Evolutionary conservation across 306 rosid species (phyloP).

Genomic region (Medicago arabica): DNA sequence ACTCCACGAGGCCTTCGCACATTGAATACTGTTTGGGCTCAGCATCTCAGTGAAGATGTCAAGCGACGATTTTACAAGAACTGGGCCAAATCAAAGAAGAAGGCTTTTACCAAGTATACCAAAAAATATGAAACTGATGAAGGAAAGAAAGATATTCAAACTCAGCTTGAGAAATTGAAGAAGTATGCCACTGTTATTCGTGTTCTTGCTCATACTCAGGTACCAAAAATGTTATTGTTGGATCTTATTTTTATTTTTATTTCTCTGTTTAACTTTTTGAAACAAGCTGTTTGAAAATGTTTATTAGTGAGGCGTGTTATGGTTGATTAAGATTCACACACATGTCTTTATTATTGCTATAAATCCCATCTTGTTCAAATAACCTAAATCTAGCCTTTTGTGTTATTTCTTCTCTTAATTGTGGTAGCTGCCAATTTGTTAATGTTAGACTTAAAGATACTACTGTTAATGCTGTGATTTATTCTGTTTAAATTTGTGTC

Average conservation of each 20-base stretch:
- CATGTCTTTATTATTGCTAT: background rate
- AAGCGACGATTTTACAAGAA: conserved; percentile 79
- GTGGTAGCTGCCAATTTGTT: background rate
- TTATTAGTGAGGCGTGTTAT: background rate
- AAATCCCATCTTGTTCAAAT: background rate
- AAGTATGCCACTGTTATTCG: conserved; percentile 69
- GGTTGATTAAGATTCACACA: background rate
- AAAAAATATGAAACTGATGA: conserved; percentile 63
- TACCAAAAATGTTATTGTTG: conserved; percentile 18
- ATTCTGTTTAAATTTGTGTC: background rate
- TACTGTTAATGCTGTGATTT: background rate
- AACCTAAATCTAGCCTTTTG: background rate
- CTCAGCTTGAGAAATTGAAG: conserved; percentile 69
- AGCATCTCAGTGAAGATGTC: conserved; percentile 78
- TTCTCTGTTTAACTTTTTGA: background rate
- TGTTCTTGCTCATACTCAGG: conserved; percentile 88
- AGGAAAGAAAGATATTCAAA: conserved; percentile 65
- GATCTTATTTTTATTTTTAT: background rate
- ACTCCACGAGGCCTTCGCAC: conserved; percentile 76
- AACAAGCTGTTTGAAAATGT: background rate
- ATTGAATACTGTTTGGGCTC: conserved; percentile 78
- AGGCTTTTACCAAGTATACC: conserved; percentile 72
- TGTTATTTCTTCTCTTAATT: background rate
- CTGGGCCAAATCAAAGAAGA: conserved; percentile 85
- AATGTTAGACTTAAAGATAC: background rate